Evolutionary conservation across 2,329 filamentous ascomycete genomes (phyloP), one percentile per base, ranked within the genome.

Genomic region (Fusarium denticulatum): DNA sequence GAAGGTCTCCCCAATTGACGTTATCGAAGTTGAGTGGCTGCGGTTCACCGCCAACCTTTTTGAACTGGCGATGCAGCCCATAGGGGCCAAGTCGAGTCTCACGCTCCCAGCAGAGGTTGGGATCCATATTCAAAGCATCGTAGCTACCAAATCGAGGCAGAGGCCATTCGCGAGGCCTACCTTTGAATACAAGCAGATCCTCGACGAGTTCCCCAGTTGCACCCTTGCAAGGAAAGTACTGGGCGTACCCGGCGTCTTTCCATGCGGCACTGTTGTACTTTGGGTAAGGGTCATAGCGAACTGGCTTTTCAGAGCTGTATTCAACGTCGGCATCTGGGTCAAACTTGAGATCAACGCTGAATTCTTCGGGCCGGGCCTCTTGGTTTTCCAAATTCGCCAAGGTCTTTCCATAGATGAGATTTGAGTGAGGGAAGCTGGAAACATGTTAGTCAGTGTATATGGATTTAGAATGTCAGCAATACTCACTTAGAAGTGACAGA

Each of bases 1-100:
- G 93, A 24, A 96, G 83, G 37, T 87, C 82, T 20, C 91, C 91
- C 94, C 94, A 96, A 71, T 89, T 87, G 37, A 94, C 88, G 32
- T 85, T 83, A 34, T 88, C 84, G 91, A 92, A 95, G 28, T 90
- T 83, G 13, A 89, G 81, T 37, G 67, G 79, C 67, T 80, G 81
- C 9, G 73, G 69, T 46, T 81, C 77, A 18, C 79, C 81, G 69
- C 80, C 81, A 7, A 85, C 82, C 60, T 87, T 85, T 59, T 88
- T 86, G 64, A 82, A 82, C 64, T 85, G 83, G 32, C 87, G 84
- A 6, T 82, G 82, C 72, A 89, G 83, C 6, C 91, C 90, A 74
- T 93, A 94, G 26, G 87, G 87, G 18, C 92, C 91, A 43, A 94
- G 89, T 60, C 93, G 89, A 11, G 91, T 90, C 76, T 93, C 88